Conservation (phyloP, 495 filamentous ascomycete species). For the Daldinia loculata region DNA sequence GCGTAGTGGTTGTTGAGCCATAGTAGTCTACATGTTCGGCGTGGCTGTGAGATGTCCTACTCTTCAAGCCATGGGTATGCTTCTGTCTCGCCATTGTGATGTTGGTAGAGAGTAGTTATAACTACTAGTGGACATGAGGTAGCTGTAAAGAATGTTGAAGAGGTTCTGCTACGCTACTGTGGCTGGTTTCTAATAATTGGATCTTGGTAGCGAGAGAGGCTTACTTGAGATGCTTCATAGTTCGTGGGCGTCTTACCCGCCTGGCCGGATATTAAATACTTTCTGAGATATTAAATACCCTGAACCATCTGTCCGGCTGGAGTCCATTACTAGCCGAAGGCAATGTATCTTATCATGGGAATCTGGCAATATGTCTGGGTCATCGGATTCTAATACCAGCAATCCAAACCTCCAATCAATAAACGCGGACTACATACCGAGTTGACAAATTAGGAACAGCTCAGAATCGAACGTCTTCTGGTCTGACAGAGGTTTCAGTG, state of each 20-base stretch:
- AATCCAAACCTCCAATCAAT: slow-evolving; percentile 24
- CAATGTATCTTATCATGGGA: slow-evolving; percentile 33
- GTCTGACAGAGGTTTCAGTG: slow-evolving; percentile 36
- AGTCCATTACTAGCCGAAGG: slow-evolving; percentile 28
- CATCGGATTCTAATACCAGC: slow-evolving; percentile 10
- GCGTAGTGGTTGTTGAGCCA: slow-evolving; percentile 3
- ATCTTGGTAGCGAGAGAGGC: slow-evolving; percentile 17
- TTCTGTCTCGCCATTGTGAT: slow-evolving; percentile 38
- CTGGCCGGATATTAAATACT: slow-evolving; percentile 44
- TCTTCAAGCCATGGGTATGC: slow-evolving; percentile 29
- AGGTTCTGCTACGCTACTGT: slow-evolving; percentile 7
- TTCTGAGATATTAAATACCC: slow-evolving; percentile 41
- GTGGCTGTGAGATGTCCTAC: slow-evolving; percentile 22
- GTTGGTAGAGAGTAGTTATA: slow-evolving; percentile 11
- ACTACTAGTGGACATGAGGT: slow-evolving; percentile 11
- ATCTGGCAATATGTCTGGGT: slow-evolving; percentile 15
- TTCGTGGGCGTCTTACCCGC: slow-evolving; percentile 35
- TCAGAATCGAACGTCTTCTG: slow-evolving; percentile 43
- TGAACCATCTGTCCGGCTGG: slow-evolving; percentile 30
- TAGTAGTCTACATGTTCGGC: slow-evolving; percentile 17
- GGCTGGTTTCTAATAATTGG: slow-evolving; percentile 29
- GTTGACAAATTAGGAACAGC: slow-evolving; percentile 20
- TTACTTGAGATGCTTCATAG: slow-evolving; percentile 22
- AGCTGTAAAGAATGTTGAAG: slow-evolving; percentile 15
- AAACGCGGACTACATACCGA: slow-evolving; percentile 29